These are phyloP conservation scores for Actinomucor elegans DNA, from an alignment of 371 early-diverging fungal species.

Conservation along the genomic window DNA sequence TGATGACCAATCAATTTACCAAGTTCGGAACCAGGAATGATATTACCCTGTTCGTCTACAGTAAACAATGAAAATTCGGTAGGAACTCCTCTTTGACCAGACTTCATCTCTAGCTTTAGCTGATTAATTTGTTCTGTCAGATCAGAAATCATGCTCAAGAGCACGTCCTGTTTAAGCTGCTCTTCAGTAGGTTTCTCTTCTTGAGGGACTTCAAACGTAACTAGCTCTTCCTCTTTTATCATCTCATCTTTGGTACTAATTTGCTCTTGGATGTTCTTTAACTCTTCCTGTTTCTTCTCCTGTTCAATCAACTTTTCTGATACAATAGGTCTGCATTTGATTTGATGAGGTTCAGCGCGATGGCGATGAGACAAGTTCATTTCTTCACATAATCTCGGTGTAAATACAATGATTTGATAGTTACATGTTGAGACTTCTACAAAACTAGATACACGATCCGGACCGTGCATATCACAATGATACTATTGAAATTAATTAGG, in stretches of 20 bases:
- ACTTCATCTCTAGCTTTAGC: slow-evolving; percentile 18
- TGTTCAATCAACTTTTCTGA: slow-evolving; percentile 44
- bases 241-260: neutral
- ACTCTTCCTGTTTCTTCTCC: slow-evolving; percentile 9
- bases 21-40: slow-evolving; percentile 13
- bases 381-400: slow-evolving; percentile 72
- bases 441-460: slow-evolving; percentile 58
- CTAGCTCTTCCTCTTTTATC: neutral
- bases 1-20: neutral
- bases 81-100: neutral
- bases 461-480: slow-evolving; percentile 62
- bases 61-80: slow-evolving; percentile 1
- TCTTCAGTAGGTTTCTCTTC: neutral
- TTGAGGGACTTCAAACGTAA: neutral
- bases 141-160: slow-evolving; percentile 23
- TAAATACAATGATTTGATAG: slow-evolving; percentile 71
- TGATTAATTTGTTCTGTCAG: slow-evolving; percentile 31
- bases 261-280: neutral
- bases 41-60: slow-evolving; percentile 19
- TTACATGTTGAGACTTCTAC: slow-evolving; percentile 66
- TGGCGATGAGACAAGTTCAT: slow-evolving; percentile 50
- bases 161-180: neutral
- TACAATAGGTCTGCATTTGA: slow-evolving; percentile 64
- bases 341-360: slow-evolving; percentile 49
- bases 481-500: slow-evolving; percentile 56